phyloP scores from a whole-genome alignment of 2,329 filamentous ascomycete genomes.

The Pochonia chlamydosporia region DNA sequence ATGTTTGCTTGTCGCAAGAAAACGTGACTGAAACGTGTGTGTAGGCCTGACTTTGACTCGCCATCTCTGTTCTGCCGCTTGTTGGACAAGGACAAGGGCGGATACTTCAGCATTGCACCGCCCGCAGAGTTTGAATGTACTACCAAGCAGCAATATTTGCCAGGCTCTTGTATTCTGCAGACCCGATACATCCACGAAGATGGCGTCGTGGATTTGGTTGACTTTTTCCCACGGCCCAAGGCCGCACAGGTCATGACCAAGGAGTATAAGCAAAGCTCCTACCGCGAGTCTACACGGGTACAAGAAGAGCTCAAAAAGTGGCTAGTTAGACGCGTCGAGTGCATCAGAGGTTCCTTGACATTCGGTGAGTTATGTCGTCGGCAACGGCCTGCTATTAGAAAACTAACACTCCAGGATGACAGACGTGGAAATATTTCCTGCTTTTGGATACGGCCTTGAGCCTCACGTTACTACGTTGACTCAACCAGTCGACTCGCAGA shows the following conservation, averaged over 20 bases:
- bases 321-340: slow-evolving; percentile 67
- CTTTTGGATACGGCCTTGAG: slow-evolving; percentile 64
- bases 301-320: slow-evolving; percentile 62
- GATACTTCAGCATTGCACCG: slow-evolving; percentile 64
- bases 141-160: slow-evolving; percentile 73
- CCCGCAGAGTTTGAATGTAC: slow-evolving; percentile 47
- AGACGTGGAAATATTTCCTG: slow-evolving; percentile 67
- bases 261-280: slow-evolving; percentile 42
- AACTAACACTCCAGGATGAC: background rate
- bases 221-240: slow-evolving; percentile 70
- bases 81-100: slow-evolving; percentile 68
- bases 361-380: slow-evolving; percentile 37
- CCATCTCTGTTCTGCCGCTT: slow-evolving; percentile 70
- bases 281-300: slow-evolving; percentile 46
- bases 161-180: slow-evolving; percentile 68
- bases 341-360: slow-evolving; percentile 60
- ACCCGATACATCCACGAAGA: slow-evolving; percentile 74
- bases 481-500: slow-evolving; percentile 34
- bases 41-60: slow-evolving; percentile 72
- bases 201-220: slow-evolving; percentile 66
- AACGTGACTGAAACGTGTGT: background rate
- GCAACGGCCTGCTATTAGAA: no score
- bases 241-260: slow-evolving; percentile 46
- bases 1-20: background rate
- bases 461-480: slow-evolving; percentile 54